Evolutionary conservation across 805 yeast species (phyloP).

Genomic region (Saturnispora bothae): DNA sequence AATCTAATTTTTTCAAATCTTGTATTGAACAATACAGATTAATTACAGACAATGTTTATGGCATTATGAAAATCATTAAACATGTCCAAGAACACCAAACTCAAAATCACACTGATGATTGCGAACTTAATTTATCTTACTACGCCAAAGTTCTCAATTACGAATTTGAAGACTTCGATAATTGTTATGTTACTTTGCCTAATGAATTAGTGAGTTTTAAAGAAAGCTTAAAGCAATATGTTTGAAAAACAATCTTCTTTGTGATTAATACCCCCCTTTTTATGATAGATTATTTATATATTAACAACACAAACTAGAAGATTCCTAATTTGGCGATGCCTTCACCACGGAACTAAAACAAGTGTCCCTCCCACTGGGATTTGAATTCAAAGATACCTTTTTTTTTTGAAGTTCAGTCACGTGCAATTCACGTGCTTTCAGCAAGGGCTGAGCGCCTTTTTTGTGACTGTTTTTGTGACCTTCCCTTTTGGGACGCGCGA

Average conservation of each 20-base stretch:
- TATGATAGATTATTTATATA: background rate
- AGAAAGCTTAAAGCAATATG: background rate
- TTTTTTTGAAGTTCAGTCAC: too few species aligned
- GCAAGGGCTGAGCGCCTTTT: too few species aligned
- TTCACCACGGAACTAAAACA: too few species aligned
- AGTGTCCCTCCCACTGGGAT: too few species aligned
- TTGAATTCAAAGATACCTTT: too few species aligned
- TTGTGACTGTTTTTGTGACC: constrained; percentile 6
- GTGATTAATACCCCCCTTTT: background rate
- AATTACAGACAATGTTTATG: constrained; percentile 26
- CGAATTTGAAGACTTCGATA: constrained; percentile 28
- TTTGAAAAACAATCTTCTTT: too few species aligned
- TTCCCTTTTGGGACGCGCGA: background rate
- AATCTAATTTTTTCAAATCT: constrained; percentile 20
- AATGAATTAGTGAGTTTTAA: constrained; percentile 23
- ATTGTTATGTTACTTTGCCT: constrained; percentile 27
- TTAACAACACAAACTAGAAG: too few species aligned
- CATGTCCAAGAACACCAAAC: too few species aligned
- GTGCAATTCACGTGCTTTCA: too few species aligned
- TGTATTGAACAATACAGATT: constrained; percentile 27
- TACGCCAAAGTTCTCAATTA: constrained; percentile 22
- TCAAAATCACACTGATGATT: constrained; percentile 5
- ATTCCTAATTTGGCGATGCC: too few species aligned
- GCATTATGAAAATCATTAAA: constrained; percentile 23
- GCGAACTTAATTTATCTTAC: constrained; percentile 20